phyloP scores from a whole-genome alignment of 805 yeast species.

The Starmerella gropengiesseri region DNA sequence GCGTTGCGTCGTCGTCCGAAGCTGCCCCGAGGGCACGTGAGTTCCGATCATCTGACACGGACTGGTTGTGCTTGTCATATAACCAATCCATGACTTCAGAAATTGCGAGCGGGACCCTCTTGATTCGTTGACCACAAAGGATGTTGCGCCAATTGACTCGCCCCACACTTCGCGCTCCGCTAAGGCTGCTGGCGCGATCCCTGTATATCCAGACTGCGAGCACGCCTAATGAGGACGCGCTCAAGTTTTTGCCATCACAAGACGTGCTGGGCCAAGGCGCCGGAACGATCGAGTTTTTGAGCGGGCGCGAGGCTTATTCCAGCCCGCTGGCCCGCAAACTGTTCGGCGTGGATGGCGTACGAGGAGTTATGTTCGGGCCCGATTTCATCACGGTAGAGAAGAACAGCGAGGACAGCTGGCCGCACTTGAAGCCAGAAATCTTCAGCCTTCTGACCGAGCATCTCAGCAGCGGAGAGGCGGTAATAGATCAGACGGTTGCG shows the following conservation, averaged over 20 bases:
- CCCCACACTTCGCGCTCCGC: neutral
- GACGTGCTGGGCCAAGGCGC: slow-evolving; percentile 51
- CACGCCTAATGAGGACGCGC: slow-evolving; percentile 79
- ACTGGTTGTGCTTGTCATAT: no score
- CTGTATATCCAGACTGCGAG: slow-evolving; percentile 61
- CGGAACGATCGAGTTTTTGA: slow-evolving; percentile 55
- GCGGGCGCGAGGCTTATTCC: slow-evolving; percentile 62
- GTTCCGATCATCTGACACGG: no score
- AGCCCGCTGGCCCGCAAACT: slow-evolving; percentile 71
- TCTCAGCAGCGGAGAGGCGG: slow-evolving; percentile 39
- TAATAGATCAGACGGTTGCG: slow-evolving; percentile 34
- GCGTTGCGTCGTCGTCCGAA: no score
- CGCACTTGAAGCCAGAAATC: slow-evolving; percentile 56
- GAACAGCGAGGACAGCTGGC: slow-evolving; percentile 50
- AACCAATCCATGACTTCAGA: no score
- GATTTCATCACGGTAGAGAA: slow-evolving; percentile 79
- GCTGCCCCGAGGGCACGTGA: no score
- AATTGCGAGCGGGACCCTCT: no score
- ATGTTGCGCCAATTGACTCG: slow-evolving; percentile 6
- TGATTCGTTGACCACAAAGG: no score
- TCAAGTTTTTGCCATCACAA: slow-evolving; percentile 71
- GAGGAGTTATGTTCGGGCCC: slow-evolving; percentile 66
- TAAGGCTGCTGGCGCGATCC: slow-evolving; percentile 10
- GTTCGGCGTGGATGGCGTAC: slow-evolving; percentile 65
- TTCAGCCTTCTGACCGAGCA: slow-evolving; percentile 40